phyloP scores from a whole-genome alignment of 2,329 filamentous ascomycete species.

The Trichoderma gracile region DNA sequence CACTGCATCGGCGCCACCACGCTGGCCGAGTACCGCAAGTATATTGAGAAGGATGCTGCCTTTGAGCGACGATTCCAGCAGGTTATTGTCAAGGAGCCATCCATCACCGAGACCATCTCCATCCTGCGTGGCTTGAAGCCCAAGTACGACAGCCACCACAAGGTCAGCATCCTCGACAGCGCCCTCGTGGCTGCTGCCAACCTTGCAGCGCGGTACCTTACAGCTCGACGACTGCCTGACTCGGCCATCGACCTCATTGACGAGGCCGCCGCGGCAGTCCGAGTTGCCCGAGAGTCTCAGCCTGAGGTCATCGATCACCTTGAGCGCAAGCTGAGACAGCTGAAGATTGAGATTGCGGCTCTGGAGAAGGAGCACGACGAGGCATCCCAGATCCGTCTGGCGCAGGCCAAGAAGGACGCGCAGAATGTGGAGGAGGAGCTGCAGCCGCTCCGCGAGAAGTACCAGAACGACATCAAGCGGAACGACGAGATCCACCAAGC shows the following conservation, averaged over 20 bases:
- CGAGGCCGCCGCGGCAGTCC: constrained; percentile 93
- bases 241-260: constrained; percentile 96
- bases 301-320: constrained; percentile 94
- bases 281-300: constrained; percentile 92
- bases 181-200: constrained; percentile 91
- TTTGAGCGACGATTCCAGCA: constrained; percentile 99
- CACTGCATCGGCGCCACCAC: constrained; percentile 99
- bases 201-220: constrained; percentile 90
- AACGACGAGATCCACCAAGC: constrained; percentile 91
- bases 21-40: constrained; percentile 92
- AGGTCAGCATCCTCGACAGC: constrained; percentile 92
- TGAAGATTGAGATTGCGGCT: constrained; percentile 97
- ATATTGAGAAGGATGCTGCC: constrained; percentile 97
- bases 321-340: constrained; percentile 83
- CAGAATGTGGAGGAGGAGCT: constrained; percentile 94
- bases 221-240: constrained; percentile 84
- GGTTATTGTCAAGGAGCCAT: constrained; percentile 92
- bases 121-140: constrained; percentile 98
- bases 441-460: constrained; percentile 88
- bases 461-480: constrained; percentile 87
- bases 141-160: constrained; percentile 96
- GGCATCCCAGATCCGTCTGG: constrained; percentile 79
- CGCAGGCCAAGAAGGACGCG: constrained; percentile 82
- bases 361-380: constrained; percentile 93
- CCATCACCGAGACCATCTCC: constrained; percentile 85